phyloP scores from a whole-genome alignment of 1,139 yeast genomes.

The Casaregolazyma suthepensis region DNA sequence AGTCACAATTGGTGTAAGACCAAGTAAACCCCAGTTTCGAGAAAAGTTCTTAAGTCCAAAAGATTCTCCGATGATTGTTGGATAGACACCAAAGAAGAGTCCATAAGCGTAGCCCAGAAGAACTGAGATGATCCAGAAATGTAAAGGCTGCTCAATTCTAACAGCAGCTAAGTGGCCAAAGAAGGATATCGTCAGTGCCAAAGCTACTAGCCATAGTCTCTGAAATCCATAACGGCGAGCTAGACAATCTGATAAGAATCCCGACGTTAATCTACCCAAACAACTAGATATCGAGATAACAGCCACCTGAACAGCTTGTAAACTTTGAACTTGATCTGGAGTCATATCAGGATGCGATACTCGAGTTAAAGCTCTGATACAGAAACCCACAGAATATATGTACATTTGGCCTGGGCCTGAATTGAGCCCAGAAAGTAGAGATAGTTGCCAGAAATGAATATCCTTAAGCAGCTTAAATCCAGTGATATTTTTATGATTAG shows the following conservation, averaged over 20 bases:
- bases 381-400: slow-evolving; percentile 63
- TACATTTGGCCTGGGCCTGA: slow-evolving; percentile 73
- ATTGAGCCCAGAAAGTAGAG: slow-evolving; percentile 48
- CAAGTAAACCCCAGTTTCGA: slow-evolving; percentile 67
- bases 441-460: slow-evolving; percentile 33
- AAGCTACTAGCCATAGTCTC: slow-evolving; percentile 60
- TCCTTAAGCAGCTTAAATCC: slow-evolving; percentile 18
- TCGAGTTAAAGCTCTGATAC: slow-evolving; percentile 47
- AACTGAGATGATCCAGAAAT: slow-evolving; percentile 45
- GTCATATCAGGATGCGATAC: slow-evolving; percentile 28
- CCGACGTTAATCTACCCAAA: slow-evolving; percentile 57
- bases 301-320: slow-evolving; percentile 69
- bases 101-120: slow-evolving; percentile 69
- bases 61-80: slow-evolving; percentile 65
- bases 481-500: slow-evolving; percentile 5
- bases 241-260: slow-evolving; percentile 54
- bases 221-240: slow-evolving; percentile 48
- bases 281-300: slow-evolving; percentile 59
- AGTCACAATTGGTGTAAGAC: slow-evolving; percentile 31
- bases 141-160: slow-evolving; percentile 30
- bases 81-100: slow-evolving; percentile 66
- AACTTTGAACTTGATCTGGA: slow-evolving; percentile 29
- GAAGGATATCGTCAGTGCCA: slow-evolving; percentile 41
- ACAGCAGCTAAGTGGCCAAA: slow-evolving; percentile 27
- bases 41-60: slow-evolving; percentile 67